Evolutionary conservation across 495 filamentous ascomycete species (phyloP).

Genomic region (Thermochaetoides thermophila): DNA sequence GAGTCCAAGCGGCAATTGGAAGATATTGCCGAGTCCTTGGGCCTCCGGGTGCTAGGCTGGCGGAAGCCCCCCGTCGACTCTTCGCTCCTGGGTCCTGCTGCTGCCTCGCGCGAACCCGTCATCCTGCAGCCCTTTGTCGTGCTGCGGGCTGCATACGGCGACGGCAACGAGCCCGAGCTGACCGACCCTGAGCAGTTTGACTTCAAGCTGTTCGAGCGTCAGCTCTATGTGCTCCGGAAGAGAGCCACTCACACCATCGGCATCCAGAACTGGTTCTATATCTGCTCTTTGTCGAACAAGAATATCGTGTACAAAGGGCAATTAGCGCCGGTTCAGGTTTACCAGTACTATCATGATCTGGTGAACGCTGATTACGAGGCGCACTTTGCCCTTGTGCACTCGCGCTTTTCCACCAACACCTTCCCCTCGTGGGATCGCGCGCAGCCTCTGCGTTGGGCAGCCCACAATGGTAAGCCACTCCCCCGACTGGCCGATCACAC

Average conservation of each 20-base stretch:
- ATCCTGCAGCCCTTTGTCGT: conserved; percentile 96
- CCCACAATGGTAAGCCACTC: conserved; percentile 87
- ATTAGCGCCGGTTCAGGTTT: conserved; percentile 91
- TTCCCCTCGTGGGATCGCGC: conserved; percentile 99
- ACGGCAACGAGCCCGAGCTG: conserved; percentile 65
- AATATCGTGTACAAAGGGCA: conserved; percentile 99
- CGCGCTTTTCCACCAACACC: conserved; percentile 97
- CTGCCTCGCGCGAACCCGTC: conserved; percentile 81
- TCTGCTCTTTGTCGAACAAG: conserved; percentile 94
- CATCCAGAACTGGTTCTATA: conserved; percentile 97
- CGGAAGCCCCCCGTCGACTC: conserved; percentile 90
- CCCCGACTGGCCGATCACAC: too few relatives aligned
- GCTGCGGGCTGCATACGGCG: conserved; percentile 68
- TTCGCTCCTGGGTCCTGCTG: conserved; percentile 82
- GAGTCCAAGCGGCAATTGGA: conserved; percentile 82
- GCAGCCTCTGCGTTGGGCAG: conserved; percentile 91
- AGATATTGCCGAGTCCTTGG: conserved; percentile 76
- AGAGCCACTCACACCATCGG: conserved; percentile 87
- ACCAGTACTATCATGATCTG: conserved; percentile 96
- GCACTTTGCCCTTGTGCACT: conserved; percentile 95
- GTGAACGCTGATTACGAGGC: conserved; percentile 96
- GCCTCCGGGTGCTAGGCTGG: conserved; percentile 89
- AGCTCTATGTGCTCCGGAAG: conserved; percentile 91
- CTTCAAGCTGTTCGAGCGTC: conserved; percentile 74
- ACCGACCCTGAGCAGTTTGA: conserved; percentile 72